Evolutionary conservation across 75 land plant species (phyloP), one percentile per base, ranked within the genome.

Genomic region (Sequoiadendron giganteum): DNA sequence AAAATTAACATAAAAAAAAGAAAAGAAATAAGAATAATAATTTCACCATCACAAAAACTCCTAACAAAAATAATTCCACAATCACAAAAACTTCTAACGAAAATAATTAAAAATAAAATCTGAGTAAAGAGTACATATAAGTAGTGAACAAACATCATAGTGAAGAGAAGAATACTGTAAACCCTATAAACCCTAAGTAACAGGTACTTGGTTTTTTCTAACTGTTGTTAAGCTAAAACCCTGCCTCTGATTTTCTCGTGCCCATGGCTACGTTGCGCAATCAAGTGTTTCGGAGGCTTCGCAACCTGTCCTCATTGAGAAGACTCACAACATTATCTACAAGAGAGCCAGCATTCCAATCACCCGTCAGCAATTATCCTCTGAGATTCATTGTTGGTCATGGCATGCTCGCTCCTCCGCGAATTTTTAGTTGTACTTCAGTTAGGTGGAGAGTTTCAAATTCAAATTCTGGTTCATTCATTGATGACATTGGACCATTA

Each of bases 401-500:
- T 81, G 49, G 3, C 10, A 43, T 45, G 48, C 30, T 1, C 10
- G 0, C 49, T 81, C 83, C 48, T 2, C 30, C 11, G 11, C 42
- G 2, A 36, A 10, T 42, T 81, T 81, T 36, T 3, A 81, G 40
- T 42, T 28, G 30, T 45, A 45, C 43, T 8, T 81, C 83, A 2
- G 49, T 45, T 40, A 16, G 83, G 30, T 81, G 49, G 30, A 81
- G 83, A 45, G 83, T 81, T 18, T 81, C 83, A 81, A 81, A 43
- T 25, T 42, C 83, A 81, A 87, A 83, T 49, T 86, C 93, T 16
- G 88, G 89, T 11, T 91, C 92, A 58, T 90, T 87, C 38, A 89
- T 88, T 77, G 89, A 93, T 16, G 94, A 93, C 85, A 91, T 93
- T 91, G 93, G 91, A 28, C 94, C 94, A 70, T 90, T 93, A 8